A percentile compares a stretch with the other conserved stretches of the same genome.
Conservation (phyloP, 2,329 filamentous ascomycete genomes). For the Verticillium alfalfae region DNA sequence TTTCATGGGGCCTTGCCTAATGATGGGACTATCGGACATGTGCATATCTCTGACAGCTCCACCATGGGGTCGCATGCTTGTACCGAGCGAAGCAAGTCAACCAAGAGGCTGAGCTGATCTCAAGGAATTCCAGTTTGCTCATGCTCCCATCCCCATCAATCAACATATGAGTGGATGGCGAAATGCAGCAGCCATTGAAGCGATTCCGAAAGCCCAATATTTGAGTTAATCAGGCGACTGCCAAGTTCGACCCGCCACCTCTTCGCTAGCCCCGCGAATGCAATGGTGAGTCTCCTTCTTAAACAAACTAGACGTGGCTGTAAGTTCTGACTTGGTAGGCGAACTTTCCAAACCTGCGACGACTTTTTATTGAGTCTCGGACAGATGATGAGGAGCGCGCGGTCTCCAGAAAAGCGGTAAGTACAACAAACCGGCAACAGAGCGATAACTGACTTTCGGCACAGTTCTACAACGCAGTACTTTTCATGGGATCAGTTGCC, state of each 20-base stretch:
- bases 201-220: too few relatives aligned
- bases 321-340: constrained; percentile 37
- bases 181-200: too few relatives aligned
- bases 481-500: constrained; percentile 95
- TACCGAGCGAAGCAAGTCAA: background rate
- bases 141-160: too few relatives aligned
- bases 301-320: too few relatives aligned
- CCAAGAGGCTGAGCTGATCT: too few relatives aligned
- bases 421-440: constrained; percentile 21
- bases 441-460: background rate
- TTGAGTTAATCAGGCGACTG: too few relatives aligned
- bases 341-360: constrained; percentile 87
- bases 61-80: background rate
- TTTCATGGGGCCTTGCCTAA: background rate
- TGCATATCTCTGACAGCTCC: background rate
- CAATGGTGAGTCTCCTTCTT: background rate
- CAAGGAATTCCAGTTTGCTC: too few relatives aligned
- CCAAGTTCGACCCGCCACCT: too few relatives aligned
- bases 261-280: background rate
- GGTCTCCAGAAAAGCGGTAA: constrained; percentile 86
- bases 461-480: constrained; percentile 94
- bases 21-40: background rate
- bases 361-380: constrained; percentile 90
- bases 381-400: constrained; percentile 92
- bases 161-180: too few relatives aligned